Base-by-base conservation (phyloP, 441 rosid species). In the Corymbia citriodora region DNA sequence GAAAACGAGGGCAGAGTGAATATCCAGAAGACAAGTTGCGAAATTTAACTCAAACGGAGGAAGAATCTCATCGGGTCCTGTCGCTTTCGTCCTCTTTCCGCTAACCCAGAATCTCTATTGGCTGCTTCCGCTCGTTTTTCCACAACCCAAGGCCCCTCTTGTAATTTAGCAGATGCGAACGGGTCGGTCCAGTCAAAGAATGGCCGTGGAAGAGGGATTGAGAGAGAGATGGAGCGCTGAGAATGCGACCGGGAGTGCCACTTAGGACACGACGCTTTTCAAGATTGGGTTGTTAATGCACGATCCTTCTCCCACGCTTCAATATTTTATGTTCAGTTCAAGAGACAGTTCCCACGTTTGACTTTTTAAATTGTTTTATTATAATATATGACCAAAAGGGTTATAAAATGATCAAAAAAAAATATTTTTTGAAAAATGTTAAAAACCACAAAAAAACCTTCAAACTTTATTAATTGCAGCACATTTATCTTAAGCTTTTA, bases 331-430 rank as follows among this genome's bases (percentile, higher is more conserved):
- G 17, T 68, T 68, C 36, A 68, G 17, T 68, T 68, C 36, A 68
- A 31, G 74, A 7, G 40, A 21, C 21, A 68, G 74, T 19, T 68
- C 10, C 36, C 9, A 31, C 74, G 16, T 55, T 31, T 68, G 21
- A 16, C 40, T 31, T 68, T n/a, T 68, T 0, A 0, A 7, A 2
- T n/a, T 8, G 10, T 8, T 9, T n/a, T 31, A 16, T 68, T 68
- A 68, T 68, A 2, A 9, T 3, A 8, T n/a, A 16, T n/a, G 36
- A 68, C 74, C 40, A 68, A 18, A 16, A 31, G 6, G 19, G 17
- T 15, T 17, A 8, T 65, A 40, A 40, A 40, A n/a, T 7, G 19
- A 65, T n/a, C 63, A 59, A 23, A 25, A 59, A 23, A 23, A 23
- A 10, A 9, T 49, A 49, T 23, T 21, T 52, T 59, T 59, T 59